phyloP scores from a whole-genome alignment of 177 flowering plant genomes.

The Tripterygium wilfordii region DNA sequence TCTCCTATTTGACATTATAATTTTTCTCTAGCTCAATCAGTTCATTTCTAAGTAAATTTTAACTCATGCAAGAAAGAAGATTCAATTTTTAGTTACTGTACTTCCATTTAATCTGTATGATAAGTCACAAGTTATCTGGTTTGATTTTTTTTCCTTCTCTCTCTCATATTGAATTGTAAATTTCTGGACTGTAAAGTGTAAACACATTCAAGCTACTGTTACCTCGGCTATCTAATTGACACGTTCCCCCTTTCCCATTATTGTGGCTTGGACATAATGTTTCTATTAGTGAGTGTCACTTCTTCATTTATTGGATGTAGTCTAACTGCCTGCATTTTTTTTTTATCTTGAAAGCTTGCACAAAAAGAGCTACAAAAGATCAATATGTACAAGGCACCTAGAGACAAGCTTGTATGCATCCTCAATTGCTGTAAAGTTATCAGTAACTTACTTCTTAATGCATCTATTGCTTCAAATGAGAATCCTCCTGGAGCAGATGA shows the following conservation, averaged over 20 bases:
- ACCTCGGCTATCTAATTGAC: too few relatives aligned
- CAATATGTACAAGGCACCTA: conserved; percentile 93
- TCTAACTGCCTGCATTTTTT: conserved; percentile 2
- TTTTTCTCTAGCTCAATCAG: too few relatives aligned
- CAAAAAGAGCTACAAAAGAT: conserved; percentile 94
- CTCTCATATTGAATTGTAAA: too few relatives aligned
- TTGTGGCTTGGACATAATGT: too few relatives aligned
- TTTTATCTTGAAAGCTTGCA: conserved; percentile 58
- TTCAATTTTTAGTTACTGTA: too few relatives aligned
- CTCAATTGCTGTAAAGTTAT: conserved; percentile 92
- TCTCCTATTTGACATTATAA: neutral
- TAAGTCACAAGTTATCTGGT: too few relatives aligned
- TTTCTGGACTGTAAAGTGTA: too few relatives aligned
- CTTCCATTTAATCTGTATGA: neutral
- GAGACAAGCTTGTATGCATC: conserved; percentile 93
- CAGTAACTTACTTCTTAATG: conserved; percentile 73
- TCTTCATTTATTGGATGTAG: neutral
- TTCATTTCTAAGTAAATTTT: too few relatives aligned
- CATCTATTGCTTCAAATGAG: conserved; percentile 71
- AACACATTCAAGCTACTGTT: too few relatives aligned
- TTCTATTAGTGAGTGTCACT: neutral
- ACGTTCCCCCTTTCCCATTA: too few relatives aligned
- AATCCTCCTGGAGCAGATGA: conserved; percentile 98
- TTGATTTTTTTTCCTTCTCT: too few relatives aligned
- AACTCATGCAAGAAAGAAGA: too few relatives aligned